Evolutionary conservation across 1,139 yeast species (phyloP).

Genomic region (Scheffersomyces parashehatae): DNA sequence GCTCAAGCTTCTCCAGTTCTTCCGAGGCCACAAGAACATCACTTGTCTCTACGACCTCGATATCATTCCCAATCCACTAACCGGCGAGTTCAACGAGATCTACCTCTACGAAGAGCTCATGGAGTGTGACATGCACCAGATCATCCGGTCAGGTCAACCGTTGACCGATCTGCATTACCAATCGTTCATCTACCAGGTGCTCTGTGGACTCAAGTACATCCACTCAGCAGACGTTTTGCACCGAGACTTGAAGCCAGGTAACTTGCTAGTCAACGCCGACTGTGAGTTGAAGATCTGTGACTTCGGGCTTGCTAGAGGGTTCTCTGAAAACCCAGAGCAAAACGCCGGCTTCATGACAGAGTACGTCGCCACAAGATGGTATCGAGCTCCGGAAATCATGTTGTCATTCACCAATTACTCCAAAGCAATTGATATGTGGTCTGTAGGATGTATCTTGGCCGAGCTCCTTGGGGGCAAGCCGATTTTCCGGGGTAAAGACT

Average conservation of each 20-base stretch:
- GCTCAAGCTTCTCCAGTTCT: slow-evolving; percentile 81
- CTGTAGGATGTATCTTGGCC: slow-evolving; percentile 94
- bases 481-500: slow-evolving; percentile 89
- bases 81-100: slow-evolving; percentile 81
- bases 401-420: slow-evolving; percentile 89
- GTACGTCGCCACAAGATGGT: slow-evolving; percentile 98
- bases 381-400: slow-evolving; percentile 97
- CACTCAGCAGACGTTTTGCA: slow-evolving; percentile 96
- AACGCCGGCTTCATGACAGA: slow-evolving; percentile 93
- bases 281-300: slow-evolving; percentile 96
- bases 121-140: slow-evolving; percentile 99
- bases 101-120: slow-evolving; percentile 91
- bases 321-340: slow-evolving; percentile 76
- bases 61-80: slow-evolving; percentile 71
- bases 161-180: slow-evolving; percentile 95
- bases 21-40: slow-evolving; percentile 90
- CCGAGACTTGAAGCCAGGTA: slow-evolving; percentile 93
- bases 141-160: slow-evolving; percentile 90
- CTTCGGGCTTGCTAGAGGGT: slow-evolving; percentile 97
- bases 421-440: slow-evolving; percentile 96
- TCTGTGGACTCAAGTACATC: slow-evolving; percentile 90
- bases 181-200: slow-evolving; percentile 84
- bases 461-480: slow-evolving; percentile 93
- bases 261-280: slow-evolving; percentile 88
- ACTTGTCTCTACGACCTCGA: slow-evolving; percentile 93